Evolutionary conservation across 139 green algal genomes (phyloP), one percentile per base, ranked within the genome.

Genomic region (Coelastrella sp.): DNA sequence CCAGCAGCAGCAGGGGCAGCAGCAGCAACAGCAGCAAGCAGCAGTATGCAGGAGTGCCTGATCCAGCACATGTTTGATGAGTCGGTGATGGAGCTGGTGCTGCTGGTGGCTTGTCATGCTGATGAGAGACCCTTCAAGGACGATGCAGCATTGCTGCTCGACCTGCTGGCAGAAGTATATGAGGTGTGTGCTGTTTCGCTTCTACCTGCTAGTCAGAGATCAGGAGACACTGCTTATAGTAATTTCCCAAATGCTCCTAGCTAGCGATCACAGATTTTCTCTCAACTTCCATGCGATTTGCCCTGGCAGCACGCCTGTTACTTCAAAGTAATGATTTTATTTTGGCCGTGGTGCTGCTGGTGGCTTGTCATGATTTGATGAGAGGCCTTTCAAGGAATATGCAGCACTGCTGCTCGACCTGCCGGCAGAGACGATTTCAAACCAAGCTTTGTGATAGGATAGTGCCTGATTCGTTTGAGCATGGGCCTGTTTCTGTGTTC

Each of bases 1-100:
- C 84, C 90, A 22, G 76, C 47, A n/a, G 66, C 84, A 54, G 86
- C 83, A 71, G 78, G 32, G 4, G 86, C 56, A 57, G 7, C 56
- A 75, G 23, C 22, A 57, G 71, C 60, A 65, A 78, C 66, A 83
- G 80, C 54, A 47, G 58, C 7, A 23, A 14, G 11, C 77, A 83
- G 54, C 11, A 61, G 5, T 65, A 71, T 71, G 61, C 61, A 71
- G 61, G 61, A 71, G 8, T 19, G 10, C 61, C 11, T 71, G 61
- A 10, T 71, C 11, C 59, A 73, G 13, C 80, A 90, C 8, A 92
- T 98, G 73, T 93, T 95, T 83, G 86, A 92, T 3, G 95, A 97
- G 86, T 79, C 93, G 23, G 94, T 95, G 23, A 88, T 97, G 92
- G 96, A 98, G 80, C 94, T 98, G 66, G 80, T 98, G 86, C 61